These are phyloP conservation scores for Cordyceps pruinosa DNA, from an alignment of 2,329 filamentous ascomycete species.

Conservation along the genomic window DNA sequence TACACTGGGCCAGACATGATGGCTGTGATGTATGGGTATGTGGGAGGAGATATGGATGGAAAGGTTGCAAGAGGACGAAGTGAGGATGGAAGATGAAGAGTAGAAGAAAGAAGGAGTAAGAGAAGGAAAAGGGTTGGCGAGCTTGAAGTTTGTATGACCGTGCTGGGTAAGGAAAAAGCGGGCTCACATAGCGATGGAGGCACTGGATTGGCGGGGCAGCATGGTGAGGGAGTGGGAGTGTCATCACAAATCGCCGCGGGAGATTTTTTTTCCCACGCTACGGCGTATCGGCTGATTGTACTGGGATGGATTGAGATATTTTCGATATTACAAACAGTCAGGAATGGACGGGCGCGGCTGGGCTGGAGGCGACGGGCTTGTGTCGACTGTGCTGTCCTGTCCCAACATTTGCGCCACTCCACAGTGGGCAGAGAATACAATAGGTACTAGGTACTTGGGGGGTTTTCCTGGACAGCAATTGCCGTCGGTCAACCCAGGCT, in stretches of 20 bases:
- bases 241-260: conserved; percentile 6
- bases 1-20: conserved; percentile 63
- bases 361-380: not conserved
- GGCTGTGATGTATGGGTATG: conserved; percentile 17
- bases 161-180: conserved; percentile 13
- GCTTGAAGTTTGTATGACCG: conserved; percentile 7
- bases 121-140: conserved; percentile 5
- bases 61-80: not conserved
- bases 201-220: conserved; percentile 10
- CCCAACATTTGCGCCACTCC: conserved; percentile 8
- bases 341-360: not conserved
- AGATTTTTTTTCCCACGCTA: conserved; percentile 6
- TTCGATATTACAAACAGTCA: not conserved
- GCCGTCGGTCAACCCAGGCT: not conserved
- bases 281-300: not conserved
- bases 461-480: not conserved
- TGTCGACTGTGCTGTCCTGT: not conserved
- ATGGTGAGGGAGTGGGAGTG: not conserved
- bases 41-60: not conserved
- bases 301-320: not conserved
- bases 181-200: conserved; percentile 3
- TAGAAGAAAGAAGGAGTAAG: conserved; percentile 4
- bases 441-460: not conserved
- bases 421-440: not conserved
- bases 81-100: conserved; percentile 6